phyloP scores from a whole-genome alignment of 352 stramenopile species.

The Globisporangium echinulatum region DNA sequence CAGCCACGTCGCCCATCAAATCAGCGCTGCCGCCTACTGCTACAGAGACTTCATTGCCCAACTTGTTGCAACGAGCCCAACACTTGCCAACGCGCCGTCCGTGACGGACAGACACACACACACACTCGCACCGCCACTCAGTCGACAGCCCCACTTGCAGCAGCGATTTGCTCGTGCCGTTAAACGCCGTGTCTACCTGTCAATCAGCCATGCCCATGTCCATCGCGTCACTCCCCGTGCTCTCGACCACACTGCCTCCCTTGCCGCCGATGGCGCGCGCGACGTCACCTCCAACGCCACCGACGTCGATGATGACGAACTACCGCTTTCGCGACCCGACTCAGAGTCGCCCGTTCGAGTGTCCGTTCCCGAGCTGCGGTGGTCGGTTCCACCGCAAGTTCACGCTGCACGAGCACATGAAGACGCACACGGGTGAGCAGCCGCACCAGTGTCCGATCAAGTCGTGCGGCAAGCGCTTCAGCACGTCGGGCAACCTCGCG shows the following conservation, averaged over 20 bases:
- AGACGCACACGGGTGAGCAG: conserved; percentile 74
- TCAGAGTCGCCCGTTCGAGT: conserved; percentile 5
- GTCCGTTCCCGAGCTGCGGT: conserved; percentile 17
- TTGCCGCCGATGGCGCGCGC: neutral
- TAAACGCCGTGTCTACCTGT: too few species aligned
- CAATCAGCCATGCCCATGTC: neutral
- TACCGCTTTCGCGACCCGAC: conserved; percentile 4
- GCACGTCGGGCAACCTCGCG: conserved; percentile 24
- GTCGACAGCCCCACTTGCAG: too few species aligned
- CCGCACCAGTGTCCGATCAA: conserved; percentile 29
- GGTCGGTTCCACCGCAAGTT: conserved; percentile 64
- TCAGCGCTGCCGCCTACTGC: too few species aligned
- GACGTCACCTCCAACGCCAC: neutral
- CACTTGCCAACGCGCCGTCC: too few species aligned
- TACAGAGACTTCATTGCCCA: too few species aligned
- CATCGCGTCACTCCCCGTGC: neutral
- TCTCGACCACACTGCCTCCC: neutral
- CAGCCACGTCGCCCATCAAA: too few species aligned
- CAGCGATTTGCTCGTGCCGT: too few species aligned
- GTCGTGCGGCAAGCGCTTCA: conserved; percentile 28
- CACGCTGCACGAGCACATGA: conserved; percentile 65
- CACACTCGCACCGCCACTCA: too few species aligned
- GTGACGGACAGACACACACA: too few species aligned
- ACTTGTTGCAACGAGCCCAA: too few species aligned
- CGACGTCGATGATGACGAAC: neutral